Evolutionary conservation across 345 rosid species (phyloP), one percentile per base, ranked within the genome.

Genomic region (Passiflora organensis): DNA sequence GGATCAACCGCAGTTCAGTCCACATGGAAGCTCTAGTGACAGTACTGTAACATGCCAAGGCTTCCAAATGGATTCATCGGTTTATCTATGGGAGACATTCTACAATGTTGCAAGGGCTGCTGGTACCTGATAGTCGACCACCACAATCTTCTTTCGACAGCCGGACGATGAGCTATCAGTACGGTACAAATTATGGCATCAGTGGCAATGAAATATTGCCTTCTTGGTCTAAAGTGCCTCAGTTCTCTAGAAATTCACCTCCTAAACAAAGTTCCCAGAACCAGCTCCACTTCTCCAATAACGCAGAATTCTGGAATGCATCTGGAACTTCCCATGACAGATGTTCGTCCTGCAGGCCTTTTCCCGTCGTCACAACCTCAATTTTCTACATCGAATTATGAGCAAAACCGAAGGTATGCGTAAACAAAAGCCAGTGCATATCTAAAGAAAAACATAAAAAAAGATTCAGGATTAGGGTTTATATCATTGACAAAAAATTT

Each of bases 241-340:
- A 65, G 18, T 82, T 88, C 79, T 42, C 81, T 44, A 77, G 93
- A 64, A 66, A 60, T 53, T 80, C 96, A 1, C 82, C 96, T 0
- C 91, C 82, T 6, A 82, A 82, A 66, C 84, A 75, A 43, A 0
- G 14, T 41, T 13, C n/a, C 10, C 74, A 76, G 6, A 71, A 59
- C 46, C 96, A 84, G 52, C 69, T 89, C 68, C 85, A 84, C 25
- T 86, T 93, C 70, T 89, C 99, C 53, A 93, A 93, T 64, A 89
- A 93, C 72, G 83, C 95, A 4, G 83, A 89, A 15, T 89, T 84
- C 61, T 93, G 99, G 99, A 86, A 86, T 49, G 88, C 83, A 1
- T 76, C 85, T 20, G 76, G 80, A 0, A 58, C 64, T 21, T 66
- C 76, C n/a, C 59, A 68, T 71, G 58, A 74, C 51, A 16, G 94